phyloP scores from a whole-genome alignment of 164 flowering plant species.

The Umbellularia californica region DNA sequence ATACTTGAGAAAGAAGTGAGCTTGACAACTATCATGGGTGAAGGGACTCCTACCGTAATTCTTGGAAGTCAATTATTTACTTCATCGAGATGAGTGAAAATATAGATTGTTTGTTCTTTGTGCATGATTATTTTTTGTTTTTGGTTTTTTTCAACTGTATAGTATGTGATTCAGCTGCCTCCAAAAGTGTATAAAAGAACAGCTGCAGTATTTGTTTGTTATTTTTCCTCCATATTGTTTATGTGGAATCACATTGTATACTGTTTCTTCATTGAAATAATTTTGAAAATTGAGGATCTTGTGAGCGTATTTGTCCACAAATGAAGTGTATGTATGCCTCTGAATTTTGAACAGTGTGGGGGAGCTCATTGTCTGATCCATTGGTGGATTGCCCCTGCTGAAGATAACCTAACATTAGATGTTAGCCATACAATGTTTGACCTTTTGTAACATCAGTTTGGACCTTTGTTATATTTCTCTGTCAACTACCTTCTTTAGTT shows the following conservation, averaged over 20 bases:
- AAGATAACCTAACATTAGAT: too few species aligned
- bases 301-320: too few species aligned
- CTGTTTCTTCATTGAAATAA: too few species aligned
- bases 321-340: too few species aligned
- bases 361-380: too few species aligned
- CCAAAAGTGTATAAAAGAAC: conserved; percentile 75
- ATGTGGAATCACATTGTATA: neutral
- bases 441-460: neutral
- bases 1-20: conserved; percentile 70
- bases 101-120: conserved; percentile 25
- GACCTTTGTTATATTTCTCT: neutral
- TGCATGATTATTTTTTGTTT: conserved; percentile 10
- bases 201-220: conserved; percentile 37
- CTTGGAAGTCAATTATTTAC: conserved; percentile 82
- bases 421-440: neutral
- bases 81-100: conserved; percentile 37
- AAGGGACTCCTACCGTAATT: conserved; percentile 67
- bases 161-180: conserved; percentile 50
- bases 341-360: too few species aligned
- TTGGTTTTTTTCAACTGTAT: conserved; percentile 10
- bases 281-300: too few species aligned
- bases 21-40: conserved; percentile 82
- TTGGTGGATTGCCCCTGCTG: too few species aligned
- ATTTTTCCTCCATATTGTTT: neutral
- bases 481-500: neutral